A percentile compares a stretch with the other conserved stretches of the same genome.
Conservation (phyloP, 257 asterid species). For the Jaltomata sinuosa region DNA sequence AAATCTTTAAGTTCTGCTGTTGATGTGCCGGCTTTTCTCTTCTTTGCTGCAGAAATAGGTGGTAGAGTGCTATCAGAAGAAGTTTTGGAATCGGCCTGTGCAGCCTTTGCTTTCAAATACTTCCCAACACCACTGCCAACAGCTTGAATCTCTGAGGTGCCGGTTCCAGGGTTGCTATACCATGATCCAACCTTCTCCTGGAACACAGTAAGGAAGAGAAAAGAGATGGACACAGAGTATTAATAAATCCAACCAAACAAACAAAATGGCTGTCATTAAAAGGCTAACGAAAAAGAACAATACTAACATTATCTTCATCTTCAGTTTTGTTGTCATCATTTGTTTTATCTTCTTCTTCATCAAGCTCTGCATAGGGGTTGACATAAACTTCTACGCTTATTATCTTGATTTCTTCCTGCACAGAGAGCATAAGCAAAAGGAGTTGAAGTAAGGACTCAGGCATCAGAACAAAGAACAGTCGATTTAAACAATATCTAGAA, state of each 20-base stretch:
- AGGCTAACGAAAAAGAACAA: not conserved
- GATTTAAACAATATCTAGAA: no score
- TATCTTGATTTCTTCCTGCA: conserved; percentile 90
- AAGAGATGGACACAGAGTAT: not conserved
- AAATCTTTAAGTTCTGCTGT: conserved; percentile 58
- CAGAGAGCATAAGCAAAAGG: conserved; percentile 4
- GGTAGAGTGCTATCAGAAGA: conserved; percentile 28
- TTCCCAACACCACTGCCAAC: conserved; percentile 69
- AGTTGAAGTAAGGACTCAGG: not conserved
- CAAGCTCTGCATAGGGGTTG: conserved; percentile 76
- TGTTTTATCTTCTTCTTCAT: conserved; percentile 62
- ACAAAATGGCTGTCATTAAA: not conserved
- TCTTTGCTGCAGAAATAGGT: conserved; percentile 43
- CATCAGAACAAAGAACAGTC: not conserved
- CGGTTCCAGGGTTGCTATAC: conserved; percentile 78
- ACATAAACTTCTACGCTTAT: conserved; percentile 59
- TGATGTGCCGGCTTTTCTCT: conserved; percentile 45
- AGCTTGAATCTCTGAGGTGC: conserved; percentile 35
- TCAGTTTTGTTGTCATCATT: conserved; percentile 38
- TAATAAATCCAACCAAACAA: not conserved
- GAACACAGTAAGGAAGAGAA: conserved; percentile 1
- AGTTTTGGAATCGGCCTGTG: conserved; percentile 28
- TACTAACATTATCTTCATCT: conserved; percentile 70
- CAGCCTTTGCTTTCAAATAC: conserved; percentile 47
- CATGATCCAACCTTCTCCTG: conserved; percentile 95